A percentile compares a stretch with the other conserved stretches of the same genome.
Conservation (phyloP, 129 eudicot genomes). For the Flaveria bidentis region DNA sequence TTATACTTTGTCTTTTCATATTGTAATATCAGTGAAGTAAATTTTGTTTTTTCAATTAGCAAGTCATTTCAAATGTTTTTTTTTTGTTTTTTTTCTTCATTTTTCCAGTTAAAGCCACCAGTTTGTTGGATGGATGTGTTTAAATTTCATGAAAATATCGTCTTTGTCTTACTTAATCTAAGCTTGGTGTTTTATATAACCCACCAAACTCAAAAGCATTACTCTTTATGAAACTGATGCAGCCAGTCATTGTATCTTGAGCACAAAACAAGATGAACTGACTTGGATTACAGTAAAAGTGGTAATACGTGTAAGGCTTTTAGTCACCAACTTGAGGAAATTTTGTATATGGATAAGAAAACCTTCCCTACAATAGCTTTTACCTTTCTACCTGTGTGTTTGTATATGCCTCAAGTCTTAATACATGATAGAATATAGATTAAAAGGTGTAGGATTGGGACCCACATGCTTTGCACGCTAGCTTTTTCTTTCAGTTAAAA, state of each 20-base stretch:
- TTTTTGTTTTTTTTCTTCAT: too few relatives aligned
- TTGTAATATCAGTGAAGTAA: background rate
- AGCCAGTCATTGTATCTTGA: conserved; percentile 35
- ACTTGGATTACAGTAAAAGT: conserved; percentile 35
- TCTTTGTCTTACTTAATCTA: conserved; percentile 12
- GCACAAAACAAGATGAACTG: conserved; percentile 35
- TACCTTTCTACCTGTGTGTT: conserved; percentile 13
- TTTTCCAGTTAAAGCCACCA: too few relatives aligned
- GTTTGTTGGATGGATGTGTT: conserved; percentile 13
- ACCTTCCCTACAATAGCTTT: conserved; percentile 36
- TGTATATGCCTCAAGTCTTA: background rate
- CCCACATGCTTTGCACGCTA: conserved; percentile 21
- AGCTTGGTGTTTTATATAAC: conserved; percentile 1
- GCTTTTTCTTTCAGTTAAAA: conserved; percentile 3
- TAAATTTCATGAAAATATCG: background rate
- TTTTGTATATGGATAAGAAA: conserved; percentile 30
- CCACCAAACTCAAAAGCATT: conserved; percentile 26
- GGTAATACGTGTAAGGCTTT: conserved; percentile 36
- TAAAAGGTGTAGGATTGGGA: conserved; percentile 8
- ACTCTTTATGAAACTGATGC: conserved; percentile 25
- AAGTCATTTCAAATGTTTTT: background rate
- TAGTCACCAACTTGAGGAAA: conserved; percentile 27
- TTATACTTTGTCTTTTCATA: background rate
- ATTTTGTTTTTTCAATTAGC: conserved; percentile 4
- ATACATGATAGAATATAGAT: conserved; percentile 10